Evolutionary conservation across 768 basidiomycete species (phyloP), one percentile per base, ranked within the genome.

Genomic region (Hygrocybe coccinea): DNA sequence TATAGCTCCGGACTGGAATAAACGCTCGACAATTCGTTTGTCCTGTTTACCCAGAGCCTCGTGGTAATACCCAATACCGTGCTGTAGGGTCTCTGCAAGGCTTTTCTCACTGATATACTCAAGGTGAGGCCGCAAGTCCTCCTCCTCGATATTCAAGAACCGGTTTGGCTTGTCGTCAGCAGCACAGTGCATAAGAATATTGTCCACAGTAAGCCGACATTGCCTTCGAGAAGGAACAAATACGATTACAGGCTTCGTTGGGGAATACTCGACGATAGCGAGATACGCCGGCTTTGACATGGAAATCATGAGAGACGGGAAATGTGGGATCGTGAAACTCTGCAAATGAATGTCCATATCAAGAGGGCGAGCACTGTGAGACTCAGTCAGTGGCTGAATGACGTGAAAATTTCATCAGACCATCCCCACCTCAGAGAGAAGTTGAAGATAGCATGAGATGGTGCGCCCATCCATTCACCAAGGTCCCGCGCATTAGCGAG

Each of bases 271-370:
- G 44, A 85, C 75, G 57, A 97, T 88, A 33, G 94, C 86, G 6
- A 98, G 82, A 68, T 97, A 98, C 0, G 95, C 91, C 0, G 97
- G 97, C 67, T 98, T 98, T 9, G 94, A 94, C 97, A 99, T 98
- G 45, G 93, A 82, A 57, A 98, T 92, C 95, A 99, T 98, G 41
- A 99, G 77, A 0, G 93, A 97, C 0, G 95, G 94, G 83, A 95
- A 97, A 65, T 98, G 97, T n/a, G 94, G 91, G 45, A 95, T 91
- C 25, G 82, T 83, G 76, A 95, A 99, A 39, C 89, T 92, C 65
- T 99, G 97, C 6, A 99, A 74, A 66, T 98, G 95, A 47, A 99
- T 94, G 56, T 97, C 93, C 85, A 99, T 89, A 60, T 97, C 94
- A 10, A 97, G 74, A 2, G 95, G 94, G n/a, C 95, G 90, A 12